Base-by-base conservation (phyloP, 2,329 filamentous ascomycete species). In the Paracamarosporium sp. region DNA sequence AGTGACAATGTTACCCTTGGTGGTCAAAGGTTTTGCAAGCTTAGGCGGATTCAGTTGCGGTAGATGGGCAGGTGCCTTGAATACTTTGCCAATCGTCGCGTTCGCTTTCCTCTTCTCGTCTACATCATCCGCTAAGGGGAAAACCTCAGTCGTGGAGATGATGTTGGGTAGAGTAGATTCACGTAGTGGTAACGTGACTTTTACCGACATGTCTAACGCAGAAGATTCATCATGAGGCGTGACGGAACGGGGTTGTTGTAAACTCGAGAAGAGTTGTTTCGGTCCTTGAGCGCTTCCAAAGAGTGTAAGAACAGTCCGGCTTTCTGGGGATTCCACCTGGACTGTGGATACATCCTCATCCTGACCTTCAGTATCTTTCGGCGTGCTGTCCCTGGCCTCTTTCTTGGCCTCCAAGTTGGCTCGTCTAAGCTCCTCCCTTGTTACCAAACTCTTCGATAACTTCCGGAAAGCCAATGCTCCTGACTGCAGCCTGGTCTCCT, bases 211-310 rank as follows among this genome's bases (percentile, higher is more conserved):
- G 30, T 79, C 76, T 13, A 79, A 69, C 6, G 74, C 75, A 22
- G 73, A 68, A 41, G 72, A 55, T 47, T 36, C 71, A n/a, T 72
- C 68, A 25, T 73, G 65, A 1, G 76, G 73, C 15, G 66, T 24
- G n/a, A 73, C 56, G 41, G 80, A 68, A 31, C 78, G 74, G 12
- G 81, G 78, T 53, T 85, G 82, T 63, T 90, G 91, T 48, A 97
- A 81, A 75, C 93, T 96, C 4, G 94, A 96, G 74, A 95, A 97
- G 4, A 97, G 81, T 59, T 94, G 90, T 65, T 88, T 89, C 33
- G 90, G 85, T 44, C 88, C 87, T 1, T 89, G 87, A 38, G 90
- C 90, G 64, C 88, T 90, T 53, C 91, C 92, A 64, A 88, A 89
- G 1, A 96, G 81, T 0, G 91, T 94, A 56, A 97, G 80, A 5